Conservation (phyloP, 345 rosid species). For the Microthlaspi erraticum region DNA sequence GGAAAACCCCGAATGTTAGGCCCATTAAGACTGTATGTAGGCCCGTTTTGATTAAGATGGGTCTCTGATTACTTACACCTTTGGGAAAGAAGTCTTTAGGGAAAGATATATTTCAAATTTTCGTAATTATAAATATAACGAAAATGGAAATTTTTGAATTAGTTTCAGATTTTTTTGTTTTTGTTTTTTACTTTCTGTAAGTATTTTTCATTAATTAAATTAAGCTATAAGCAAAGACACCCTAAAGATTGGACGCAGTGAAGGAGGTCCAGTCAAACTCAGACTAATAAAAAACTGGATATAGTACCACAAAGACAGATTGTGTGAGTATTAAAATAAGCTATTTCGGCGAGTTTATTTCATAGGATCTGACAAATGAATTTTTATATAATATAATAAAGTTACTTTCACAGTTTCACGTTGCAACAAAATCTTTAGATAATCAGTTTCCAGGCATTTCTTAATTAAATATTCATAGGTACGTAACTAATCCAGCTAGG, state of each 20-base stretch:
- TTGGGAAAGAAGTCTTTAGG: too few species aligned
- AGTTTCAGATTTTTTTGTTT: too few species aligned
- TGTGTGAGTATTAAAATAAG: conserved; percentile 35
- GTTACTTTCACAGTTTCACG: conserved; percentile 24
- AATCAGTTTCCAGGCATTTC: conserved; percentile 37
- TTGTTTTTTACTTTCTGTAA: neutral
- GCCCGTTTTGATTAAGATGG: neutral
- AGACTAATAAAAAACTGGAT: conserved; percentile 14
- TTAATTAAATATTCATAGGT: conserved; percentile 37
- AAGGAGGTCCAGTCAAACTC: conserved; percentile 29
- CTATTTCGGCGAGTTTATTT: conserved; percentile 41
- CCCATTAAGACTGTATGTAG: neutral
- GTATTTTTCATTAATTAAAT: neutral
- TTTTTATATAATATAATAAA: conserved; percentile 32
- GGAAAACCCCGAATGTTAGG: neutral
- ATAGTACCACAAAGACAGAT: conserved; percentile 17
- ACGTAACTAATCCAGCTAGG: conserved; percentile 33
- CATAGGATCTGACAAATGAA: conserved; percentile 44
- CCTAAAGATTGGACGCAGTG: conserved; percentile 12
- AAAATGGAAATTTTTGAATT: too few species aligned
- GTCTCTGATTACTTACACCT: too few species aligned
- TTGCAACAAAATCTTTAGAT: conserved; percentile 33
- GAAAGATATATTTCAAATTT: too few species aligned
- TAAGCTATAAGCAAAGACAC: neutral
- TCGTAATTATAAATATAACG: too few species aligned